Conservation (phyloP, 2,329 filamentous ascomycete genomes). For the Aspergillus costaricaensis region DNA sequence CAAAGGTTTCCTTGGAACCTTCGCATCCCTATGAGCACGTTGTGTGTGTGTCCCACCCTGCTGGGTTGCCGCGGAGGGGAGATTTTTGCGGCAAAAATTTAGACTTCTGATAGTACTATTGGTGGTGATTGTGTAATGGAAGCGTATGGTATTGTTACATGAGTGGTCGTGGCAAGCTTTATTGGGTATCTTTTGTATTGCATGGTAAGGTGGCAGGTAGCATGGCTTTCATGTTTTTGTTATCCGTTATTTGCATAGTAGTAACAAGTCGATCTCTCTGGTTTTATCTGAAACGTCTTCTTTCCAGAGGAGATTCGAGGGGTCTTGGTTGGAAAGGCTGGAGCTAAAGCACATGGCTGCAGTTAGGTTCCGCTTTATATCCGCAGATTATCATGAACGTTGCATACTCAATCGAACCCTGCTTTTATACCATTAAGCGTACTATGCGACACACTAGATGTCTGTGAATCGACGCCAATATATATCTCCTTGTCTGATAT, state of each 20-base stretch:
- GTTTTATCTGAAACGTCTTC: too few relatives aligned
- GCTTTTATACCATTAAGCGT: background rate
- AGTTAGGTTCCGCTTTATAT: too few relatives aligned
- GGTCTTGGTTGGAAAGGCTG: too few relatives aligned
- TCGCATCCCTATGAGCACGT: conserved; percentile 33
- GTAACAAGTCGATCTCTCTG: too few relatives aligned
- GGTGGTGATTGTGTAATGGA: conserved; percentile 5
- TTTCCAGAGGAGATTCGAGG: too few relatives aligned
- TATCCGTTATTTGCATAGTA: too few relatives aligned
- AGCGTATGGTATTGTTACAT: conserved; percentile 14
- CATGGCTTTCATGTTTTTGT: background rate
- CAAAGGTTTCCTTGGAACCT: conserved; percentile 24
- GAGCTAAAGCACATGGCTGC: too few relatives aligned
- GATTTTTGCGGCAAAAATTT: conserved; percentile 8
- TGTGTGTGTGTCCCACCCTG: conserved; percentile 1
- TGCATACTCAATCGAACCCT: too few relatives aligned
- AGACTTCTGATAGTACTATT: conserved; percentile 5
- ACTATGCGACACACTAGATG: background rate
- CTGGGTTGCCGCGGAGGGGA: background rate
- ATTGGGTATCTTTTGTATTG: background rate
- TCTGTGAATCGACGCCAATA: too few relatives aligned
- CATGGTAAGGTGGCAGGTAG: background rate
- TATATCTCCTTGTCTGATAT: too few relatives aligned
- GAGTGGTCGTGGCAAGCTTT: background rate
- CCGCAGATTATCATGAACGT: too few relatives aligned